Conservation (phyloP, 164 flowering plant species). For the Kingdonia uniflora region DNA sequence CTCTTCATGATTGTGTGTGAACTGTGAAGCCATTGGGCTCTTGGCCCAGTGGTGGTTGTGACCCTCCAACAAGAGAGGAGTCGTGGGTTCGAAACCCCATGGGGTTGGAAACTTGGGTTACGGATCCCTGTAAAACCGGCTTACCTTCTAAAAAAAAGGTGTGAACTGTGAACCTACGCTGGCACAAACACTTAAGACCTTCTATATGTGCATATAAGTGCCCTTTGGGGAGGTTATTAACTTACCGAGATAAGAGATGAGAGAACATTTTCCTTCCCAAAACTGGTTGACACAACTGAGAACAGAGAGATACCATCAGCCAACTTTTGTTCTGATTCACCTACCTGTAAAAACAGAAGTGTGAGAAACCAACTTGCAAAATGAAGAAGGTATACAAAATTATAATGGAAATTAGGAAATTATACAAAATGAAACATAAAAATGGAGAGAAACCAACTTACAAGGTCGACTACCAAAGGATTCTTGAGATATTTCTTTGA, state of each 20-base stretch:
- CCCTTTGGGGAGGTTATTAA: not conserved
- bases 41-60: too few relatives aligned
- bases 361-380: not conserved
- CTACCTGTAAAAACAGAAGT: conserved; percentile 14
- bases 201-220: not conserved
- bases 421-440: not conserved
- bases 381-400: not conserved
- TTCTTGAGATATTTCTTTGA: conserved; percentile 17
- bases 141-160: too few relatives aligned
- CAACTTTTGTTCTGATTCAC: conserved; percentile 21
- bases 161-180: too few relatives aligned
- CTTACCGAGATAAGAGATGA: conserved; percentile 18
- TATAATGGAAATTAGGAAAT: not conserved
- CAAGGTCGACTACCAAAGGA: conserved; percentile 21
- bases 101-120: too few relatives aligned
- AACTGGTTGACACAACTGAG: conserved; percentile 14
- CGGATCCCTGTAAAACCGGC: too few relatives aligned
- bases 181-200: not conserved
- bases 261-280: conserved; percentile 13
- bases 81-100: too few relatives aligned
- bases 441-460: conserved; percentile 10
- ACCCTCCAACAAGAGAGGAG: too few relatives aligned
- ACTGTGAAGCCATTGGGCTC: too few relatives aligned
- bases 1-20: not conserved
- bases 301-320: conserved; percentile 20